Percentiles rank a stretch among this genome's conserved stretches.
phyloP scores from a whole-genome alignment of 2,329 filamentous ascomycete genomes.

The Sporothrix brasiliensis region DNA sequence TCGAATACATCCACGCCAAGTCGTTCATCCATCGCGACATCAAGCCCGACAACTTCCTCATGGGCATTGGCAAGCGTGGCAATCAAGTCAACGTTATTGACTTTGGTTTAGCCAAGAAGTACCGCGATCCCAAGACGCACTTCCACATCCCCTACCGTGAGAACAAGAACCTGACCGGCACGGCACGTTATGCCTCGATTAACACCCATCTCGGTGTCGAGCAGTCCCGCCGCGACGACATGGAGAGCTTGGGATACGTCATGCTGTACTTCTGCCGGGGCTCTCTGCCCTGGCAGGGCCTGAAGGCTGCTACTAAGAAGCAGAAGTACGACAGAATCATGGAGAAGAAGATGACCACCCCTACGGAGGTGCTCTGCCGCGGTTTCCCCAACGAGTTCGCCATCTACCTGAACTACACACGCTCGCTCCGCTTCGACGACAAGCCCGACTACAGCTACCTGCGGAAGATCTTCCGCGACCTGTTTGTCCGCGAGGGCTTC shows the following conservation, averaged over 20 bases:
- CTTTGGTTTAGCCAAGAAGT: slow-evolving; percentile 99
- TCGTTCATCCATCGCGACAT: slow-evolving; percentile 99
- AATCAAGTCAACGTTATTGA: slow-evolving; percentile 99
- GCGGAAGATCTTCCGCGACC: slow-evolving; percentile 99
- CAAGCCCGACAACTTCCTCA: slow-evolving; percentile 99
- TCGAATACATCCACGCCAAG: slow-evolving; percentile 99
- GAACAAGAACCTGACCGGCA: slow-evolving; percentile 99
- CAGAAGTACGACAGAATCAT: slow-evolving; percentile 99
- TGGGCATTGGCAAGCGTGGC: slow-evolving; percentile 98
- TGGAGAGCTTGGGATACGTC: slow-evolving; percentile 98
- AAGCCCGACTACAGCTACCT: slow-evolving; percentile 99
- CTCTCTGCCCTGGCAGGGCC: slow-evolving; percentile 91
- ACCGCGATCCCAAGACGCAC: slow-evolving; percentile 98
- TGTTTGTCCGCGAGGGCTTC: slow-evolving; percentile 98
- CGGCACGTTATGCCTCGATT: slow-evolving; percentile 96
- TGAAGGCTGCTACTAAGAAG: slow-evolving; percentile 78
- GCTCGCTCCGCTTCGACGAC: slow-evolving; percentile 97
- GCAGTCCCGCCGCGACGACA: slow-evolving; percentile 98
- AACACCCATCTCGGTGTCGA: slow-evolving; percentile 98
- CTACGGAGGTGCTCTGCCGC: slow-evolving; percentile 96
- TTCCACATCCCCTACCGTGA: slow-evolving; percentile 99
- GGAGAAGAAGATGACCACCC: slow-evolving; percentile 99
- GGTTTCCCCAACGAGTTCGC: slow-evolving; percentile 99
- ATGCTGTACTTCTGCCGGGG: slow-evolving; percentile 99
- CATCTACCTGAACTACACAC: slow-evolving; percentile 99